Conservation (phyloP, 2,329 filamentous ascomycete genomes). For the Paecilomyces dactylethromorphus region DNA sequence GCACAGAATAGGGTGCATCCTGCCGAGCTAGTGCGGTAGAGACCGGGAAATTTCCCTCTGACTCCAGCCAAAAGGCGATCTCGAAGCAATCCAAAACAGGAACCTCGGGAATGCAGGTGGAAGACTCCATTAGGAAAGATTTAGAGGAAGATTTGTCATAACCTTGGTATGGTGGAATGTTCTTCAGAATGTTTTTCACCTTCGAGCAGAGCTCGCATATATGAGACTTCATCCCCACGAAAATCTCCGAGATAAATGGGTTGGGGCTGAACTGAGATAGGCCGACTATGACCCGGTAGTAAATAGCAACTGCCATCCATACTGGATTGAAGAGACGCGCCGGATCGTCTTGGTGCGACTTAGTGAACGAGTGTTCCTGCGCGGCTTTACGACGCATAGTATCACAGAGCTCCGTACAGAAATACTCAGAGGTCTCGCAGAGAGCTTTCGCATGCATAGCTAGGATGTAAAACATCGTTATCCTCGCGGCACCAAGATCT, state of each 20-base stretch:
- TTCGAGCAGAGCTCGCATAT: background rate
- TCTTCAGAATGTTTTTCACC: constrained; percentile 5
- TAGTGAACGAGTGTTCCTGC: background rate
- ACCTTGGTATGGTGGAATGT: background rate
- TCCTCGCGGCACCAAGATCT: constrained; percentile 5
- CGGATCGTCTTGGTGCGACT: background rate
- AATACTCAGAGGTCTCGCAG: constrained; percentile 10
- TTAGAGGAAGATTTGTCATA: background rate
- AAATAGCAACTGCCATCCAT: constrained; percentile 13
- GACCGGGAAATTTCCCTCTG: background rate
- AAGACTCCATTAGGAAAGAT: background rate
- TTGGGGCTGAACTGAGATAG: constrained; percentile 3
- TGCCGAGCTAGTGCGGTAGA: background rate
- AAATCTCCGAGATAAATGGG: constrained; percentile 4
- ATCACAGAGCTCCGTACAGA: constrained; percentile 8
- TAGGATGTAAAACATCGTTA: constrained; percentile 12
- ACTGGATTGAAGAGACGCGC: constrained; percentile 4
- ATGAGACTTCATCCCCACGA: constrained; percentile 1
- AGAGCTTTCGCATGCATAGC: constrained; percentile 9
- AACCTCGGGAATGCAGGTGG: background rate
- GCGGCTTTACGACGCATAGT: constrained; percentile 6
- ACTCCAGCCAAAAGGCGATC: constrained; percentile 1
- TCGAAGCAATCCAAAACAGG: constrained; percentile 1
- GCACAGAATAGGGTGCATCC: background rate
- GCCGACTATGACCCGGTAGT: constrained; percentile 9